Evolutionary conservation across 352 stramenopile species (phyloP).

Genomic region (Globisporangium lucens): DNA sequence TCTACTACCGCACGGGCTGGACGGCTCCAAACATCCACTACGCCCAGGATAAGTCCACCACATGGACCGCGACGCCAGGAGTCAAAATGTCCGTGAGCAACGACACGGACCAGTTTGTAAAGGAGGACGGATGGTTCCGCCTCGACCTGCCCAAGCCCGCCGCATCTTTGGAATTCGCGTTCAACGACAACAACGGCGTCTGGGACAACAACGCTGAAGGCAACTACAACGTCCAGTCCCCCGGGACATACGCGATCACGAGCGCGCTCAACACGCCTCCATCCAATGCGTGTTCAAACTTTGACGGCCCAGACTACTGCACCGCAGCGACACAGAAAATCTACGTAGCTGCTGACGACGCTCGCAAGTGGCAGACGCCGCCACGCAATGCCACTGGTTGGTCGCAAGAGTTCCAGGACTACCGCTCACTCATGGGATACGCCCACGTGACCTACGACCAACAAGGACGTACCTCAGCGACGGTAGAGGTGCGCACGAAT

Average conservation of each 20-base stretch:
- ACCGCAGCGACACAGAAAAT: constrained; percentile 19
- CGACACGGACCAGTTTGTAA: constrained; percentile 31
- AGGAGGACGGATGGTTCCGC: constrained; percentile 38
- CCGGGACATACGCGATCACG: constrained; percentile 33
- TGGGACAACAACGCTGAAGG: constrained; percentile 42
- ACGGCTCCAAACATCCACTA: constrained; percentile 41
- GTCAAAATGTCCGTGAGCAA: constrained; percentile 33
- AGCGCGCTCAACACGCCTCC: constrained; percentile 24
- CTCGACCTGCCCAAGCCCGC: constrained; percentile 24
- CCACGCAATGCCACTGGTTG: constrained; percentile 1
- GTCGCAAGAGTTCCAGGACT: not conserved
- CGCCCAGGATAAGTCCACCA: constrained; percentile 17
- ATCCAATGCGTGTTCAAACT: constrained; percentile 28
- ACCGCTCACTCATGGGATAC: not conserved
- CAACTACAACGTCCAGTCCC: constrained; percentile 35
- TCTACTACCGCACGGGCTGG: constrained; percentile 51
- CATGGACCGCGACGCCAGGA: constrained; percentile 32
- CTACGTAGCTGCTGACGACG: constrained; percentile 23
- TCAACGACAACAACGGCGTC: constrained; percentile 36
- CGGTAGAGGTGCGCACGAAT: not conserved
- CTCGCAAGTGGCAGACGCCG: not conserved
- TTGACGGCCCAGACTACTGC: constrained; percentile 31
- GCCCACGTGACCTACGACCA: not conserved
- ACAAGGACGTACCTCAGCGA: not conserved
- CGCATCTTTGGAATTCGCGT: constrained; percentile 28